Evolutionary conservation across 371 early-diverging fungal species (phyloP), one percentile per base, ranked within the genome.

Genomic region (Mortierella sp.): DNA sequence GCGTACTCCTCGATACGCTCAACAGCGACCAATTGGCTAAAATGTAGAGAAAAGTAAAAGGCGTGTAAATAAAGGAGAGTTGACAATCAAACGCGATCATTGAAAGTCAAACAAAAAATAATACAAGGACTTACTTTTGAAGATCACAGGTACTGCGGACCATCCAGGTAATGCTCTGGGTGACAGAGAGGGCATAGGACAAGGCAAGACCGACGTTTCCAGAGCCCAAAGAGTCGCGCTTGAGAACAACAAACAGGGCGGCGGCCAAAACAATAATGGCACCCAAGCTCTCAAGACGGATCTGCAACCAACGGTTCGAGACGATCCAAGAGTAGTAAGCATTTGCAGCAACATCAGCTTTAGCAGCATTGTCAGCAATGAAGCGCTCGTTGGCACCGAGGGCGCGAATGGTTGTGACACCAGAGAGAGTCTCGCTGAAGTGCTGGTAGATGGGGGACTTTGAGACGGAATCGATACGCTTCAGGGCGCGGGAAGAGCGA

Each of bases 361-460:
- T 75, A 7, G 54, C 96, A 74, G 90, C 9, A 96, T 91, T 3
- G 75, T 75, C 80, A 89, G 86, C 74, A 91, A 93, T 93, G 75
- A 84, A 92, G 48, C 90, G 86, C 45, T 81, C 80, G 63, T 90
- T 88, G 72, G 84, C 90, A 42, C 90, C 88, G 54, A 80, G 96
- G 0, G 97, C 96, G 77, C 97, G 95, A 73, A 97, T 95, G 8
- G 95, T 95, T 1, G 92, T 88, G 0, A 94, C 93, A 52, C 97
- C 98, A 70, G 91, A 70, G 92, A 84, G 31, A n/a, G 89, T 93
- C 79, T 96, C 96, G 74, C 93, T 93, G 80, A 97, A 95, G 71
- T 96, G 95, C 21, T 96, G 92, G 82, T 95, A 97, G 16, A 97
- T 90, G 0, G 97, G 97, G 44, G 96, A 95, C 75, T 94, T 91